phyloP scores from a whole-genome alignment of 345 rosid genomes.

The Acer campestre region DNA sequence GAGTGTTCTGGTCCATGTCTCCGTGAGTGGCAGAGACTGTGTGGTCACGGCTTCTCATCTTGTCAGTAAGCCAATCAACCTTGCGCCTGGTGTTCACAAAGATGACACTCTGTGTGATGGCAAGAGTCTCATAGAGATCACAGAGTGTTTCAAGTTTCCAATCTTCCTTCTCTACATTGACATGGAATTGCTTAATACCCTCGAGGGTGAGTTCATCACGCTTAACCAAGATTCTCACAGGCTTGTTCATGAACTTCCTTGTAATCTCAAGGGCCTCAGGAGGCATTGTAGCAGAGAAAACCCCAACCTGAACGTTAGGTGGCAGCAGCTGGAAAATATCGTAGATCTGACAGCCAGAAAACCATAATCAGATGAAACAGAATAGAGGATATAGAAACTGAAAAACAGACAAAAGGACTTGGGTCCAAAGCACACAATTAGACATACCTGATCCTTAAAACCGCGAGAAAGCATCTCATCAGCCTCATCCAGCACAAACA shows the following conservation, averaged over 20 bases:
- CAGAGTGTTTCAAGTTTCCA: slow-evolving; percentile 88
- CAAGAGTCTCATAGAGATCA: slow-evolving; percentile 79
- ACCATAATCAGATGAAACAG: background rate
- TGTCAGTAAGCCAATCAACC: slow-evolving; percentile 90
- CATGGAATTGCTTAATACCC: slow-evolving; percentile 86
- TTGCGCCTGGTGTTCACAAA: slow-evolving; percentile 90
- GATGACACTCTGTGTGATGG: slow-evolving; percentile 89
- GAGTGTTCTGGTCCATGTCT: slow-evolving; percentile 92
- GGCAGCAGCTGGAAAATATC: slow-evolving; percentile 87
- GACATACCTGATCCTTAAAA: slow-evolving; percentile 84
- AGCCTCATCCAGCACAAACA: slow-evolving; percentile 94
- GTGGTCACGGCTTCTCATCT: slow-evolving; percentile 84
- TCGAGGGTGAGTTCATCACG: slow-evolving; percentile 92
- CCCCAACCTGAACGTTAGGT: slow-evolving; percentile 73
- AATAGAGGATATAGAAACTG: background rate
- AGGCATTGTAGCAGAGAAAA: slow-evolving; percentile 94
- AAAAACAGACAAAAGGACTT: background rate
- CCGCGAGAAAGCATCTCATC: slow-evolving; percentile 99
- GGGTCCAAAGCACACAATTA: background rate
- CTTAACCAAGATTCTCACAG: slow-evolving; percentile 83
- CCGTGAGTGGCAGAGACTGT: slow-evolving; percentile 93
- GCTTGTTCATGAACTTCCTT: slow-evolving; percentile 86
- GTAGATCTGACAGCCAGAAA: slow-evolving; percentile 55
- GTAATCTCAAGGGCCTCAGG: slow-evolving; percentile 93
- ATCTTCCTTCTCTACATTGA: slow-evolving; percentile 80